Evolutionary conservation across 441 rosid species (phyloP).

Genomic region (Daphne laureola): DNA sequence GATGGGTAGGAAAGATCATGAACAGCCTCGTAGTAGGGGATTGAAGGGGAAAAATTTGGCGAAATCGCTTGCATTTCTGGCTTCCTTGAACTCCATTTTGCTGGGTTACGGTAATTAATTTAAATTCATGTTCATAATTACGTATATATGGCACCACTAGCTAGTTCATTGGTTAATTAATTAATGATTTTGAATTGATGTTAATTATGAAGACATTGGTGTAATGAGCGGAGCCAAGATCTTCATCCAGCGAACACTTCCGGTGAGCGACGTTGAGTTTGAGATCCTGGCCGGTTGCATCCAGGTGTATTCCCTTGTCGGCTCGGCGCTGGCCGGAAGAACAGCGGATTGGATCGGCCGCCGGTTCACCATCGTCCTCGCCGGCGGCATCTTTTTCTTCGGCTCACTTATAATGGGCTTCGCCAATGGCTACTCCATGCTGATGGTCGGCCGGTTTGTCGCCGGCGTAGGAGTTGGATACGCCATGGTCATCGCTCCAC

Average conservation of each 20-base stretch:
- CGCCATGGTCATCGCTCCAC: conserved; percentile 48
- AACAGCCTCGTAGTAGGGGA: background rate
- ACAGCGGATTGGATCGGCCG: conserved; percentile 55
- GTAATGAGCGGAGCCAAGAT: conserved; percentile 56
- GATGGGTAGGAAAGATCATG: background rate
- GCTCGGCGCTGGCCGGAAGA: conserved; percentile 46
- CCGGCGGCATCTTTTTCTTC: conserved; percentile 33
- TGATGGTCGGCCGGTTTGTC: conserved; percentile 37
- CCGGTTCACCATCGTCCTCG: conserved; percentile 43
- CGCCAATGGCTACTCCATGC: conserved; percentile 34
- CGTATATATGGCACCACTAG: no score
- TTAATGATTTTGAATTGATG: no score
- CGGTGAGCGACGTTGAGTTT: conserved; percentile 27
- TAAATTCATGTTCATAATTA: no score
- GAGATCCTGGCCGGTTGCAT: conserved; percentile 43
- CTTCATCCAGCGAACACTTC: conserved; percentile 28
- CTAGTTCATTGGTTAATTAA: no score
- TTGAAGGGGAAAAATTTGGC: no score
- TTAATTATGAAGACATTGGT: conserved; percentile 35
- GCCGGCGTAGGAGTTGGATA: conserved; percentile 54
- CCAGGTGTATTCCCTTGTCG: conserved; percentile 40
- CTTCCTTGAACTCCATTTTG: no score
- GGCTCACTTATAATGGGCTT: conserved; percentile 57
- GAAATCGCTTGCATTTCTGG: no score
- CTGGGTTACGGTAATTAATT: no score